phyloP scores from a whole-genome alignment of 2,329 filamentous ascomycete species.

The Cladorrhinum sp. region DNA sequence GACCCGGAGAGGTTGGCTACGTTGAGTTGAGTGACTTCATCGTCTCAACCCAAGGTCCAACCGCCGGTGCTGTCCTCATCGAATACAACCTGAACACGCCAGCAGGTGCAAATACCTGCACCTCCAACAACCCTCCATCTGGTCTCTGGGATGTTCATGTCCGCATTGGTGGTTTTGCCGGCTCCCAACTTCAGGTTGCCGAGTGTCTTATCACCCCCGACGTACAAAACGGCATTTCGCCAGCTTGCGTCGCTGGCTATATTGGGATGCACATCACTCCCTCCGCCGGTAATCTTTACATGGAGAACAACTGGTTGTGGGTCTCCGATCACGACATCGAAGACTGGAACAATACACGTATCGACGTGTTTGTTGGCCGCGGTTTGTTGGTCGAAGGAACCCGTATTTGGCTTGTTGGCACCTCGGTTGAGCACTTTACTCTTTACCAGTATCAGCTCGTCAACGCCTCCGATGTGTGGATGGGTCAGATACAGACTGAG shows the following conservation, averaged over 20 bases:
- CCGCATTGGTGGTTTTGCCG: constrained; percentile 68
- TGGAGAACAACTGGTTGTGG: constrained; percentile 53
- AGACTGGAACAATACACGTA: constrained; percentile 39
- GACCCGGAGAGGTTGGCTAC: constrained; percentile 57
- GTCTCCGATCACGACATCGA: constrained; percentile 52
- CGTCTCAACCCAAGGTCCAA: constrained; percentile 63
- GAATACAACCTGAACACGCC: constrained; percentile 66
- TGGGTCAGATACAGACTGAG: constrained; percentile 66
- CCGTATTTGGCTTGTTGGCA: constrained; percentile 61
- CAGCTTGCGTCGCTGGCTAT: constrained; percentile 37
- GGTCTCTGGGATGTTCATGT: constrained; percentile 75
- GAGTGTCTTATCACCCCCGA: constrained; percentile 58
- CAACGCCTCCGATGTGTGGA: constrained; percentile 58
- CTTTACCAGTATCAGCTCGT: constrained; percentile 68
- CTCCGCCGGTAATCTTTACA: constrained; percentile 37
- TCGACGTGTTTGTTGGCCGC: constrained; percentile 49
- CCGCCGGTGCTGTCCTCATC: constrained; percentile 66
- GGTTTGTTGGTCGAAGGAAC: constrained; percentile 47
- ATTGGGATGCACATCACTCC: constrained; percentile 43
- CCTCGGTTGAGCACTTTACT: constrained; percentile 62
- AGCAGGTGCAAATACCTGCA: constrained; percentile 21
- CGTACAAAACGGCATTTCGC: constrained; percentile 24
- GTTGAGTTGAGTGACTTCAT: constrained; percentile 73
- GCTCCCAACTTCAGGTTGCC: constrained; percentile 64
- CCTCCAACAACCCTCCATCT: constrained; percentile 33